Conservation (phyloP, 78 protist species). For the Protostelium mycophagum region DNA sequence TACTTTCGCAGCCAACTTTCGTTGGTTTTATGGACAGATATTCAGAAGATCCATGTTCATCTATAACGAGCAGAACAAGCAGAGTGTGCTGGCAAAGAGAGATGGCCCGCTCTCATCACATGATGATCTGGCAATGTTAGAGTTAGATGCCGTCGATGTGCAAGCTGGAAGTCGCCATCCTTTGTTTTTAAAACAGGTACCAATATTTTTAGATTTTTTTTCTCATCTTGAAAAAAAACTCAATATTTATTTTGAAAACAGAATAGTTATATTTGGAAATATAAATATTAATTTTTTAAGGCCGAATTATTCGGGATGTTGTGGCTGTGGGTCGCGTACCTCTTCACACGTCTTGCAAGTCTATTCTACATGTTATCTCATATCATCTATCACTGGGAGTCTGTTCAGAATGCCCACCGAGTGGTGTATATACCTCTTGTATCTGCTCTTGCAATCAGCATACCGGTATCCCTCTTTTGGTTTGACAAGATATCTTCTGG, state of each 20-base stretch:
- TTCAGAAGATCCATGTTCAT: not conserved
- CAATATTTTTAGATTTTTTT: too few relatives aligned
- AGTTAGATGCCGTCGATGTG: not conserved
- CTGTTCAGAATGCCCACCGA: not conserved
- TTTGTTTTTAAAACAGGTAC: not conserved
- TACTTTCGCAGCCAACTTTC: not conserved
- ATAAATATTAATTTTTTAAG: not conserved
- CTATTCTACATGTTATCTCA: not conserved
- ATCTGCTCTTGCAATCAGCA: not conserved
- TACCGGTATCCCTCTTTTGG: not conserved
- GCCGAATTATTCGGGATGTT: not conserved
- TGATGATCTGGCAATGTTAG: not conserved
- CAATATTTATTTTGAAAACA: too few relatives aligned
- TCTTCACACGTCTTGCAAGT: not conserved
- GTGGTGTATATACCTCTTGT: not conserved
- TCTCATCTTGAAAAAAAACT: too few relatives aligned
- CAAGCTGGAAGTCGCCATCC: not conserved
- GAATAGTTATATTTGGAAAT: not conserved
- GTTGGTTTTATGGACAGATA: not conserved
- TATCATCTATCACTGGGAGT: not conserved
- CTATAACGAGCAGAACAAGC: not conserved
- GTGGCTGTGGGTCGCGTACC: not conserved
- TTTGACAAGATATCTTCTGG: not conserved
- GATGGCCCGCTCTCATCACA: not conserved
- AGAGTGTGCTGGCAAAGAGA: not conserved